Conservation (phyloP, 805 yeast genomes). For the Ogataea wickerhamii region DNA sequence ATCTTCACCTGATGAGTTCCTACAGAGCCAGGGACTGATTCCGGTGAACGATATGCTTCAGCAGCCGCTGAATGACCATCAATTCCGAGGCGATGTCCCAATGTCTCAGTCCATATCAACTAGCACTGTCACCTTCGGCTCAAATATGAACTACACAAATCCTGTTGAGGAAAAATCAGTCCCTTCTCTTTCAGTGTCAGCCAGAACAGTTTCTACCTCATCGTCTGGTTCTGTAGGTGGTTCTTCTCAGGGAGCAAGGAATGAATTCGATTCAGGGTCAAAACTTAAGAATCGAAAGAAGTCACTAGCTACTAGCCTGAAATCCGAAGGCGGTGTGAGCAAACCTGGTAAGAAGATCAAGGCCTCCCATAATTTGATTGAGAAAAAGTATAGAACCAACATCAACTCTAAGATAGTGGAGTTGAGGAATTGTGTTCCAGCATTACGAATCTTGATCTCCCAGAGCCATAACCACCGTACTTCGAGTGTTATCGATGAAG, state of each 20-base stretch:
- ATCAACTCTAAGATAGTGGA: slow-evolving; percentile 71
- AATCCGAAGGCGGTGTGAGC: slow-evolving; percentile 7
- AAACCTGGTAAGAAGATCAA: slow-evolving; percentile 43
- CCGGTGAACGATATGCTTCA: slow-evolving; percentile 1
- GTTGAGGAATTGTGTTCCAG: slow-evolving; percentile 75
- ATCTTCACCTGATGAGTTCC: slow-evolving; percentile 36
- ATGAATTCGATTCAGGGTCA: slow-evolving; percentile 1
- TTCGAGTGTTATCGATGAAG: slow-evolving; percentile 30
- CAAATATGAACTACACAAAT: slow-evolving; percentile 2
- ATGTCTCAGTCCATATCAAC: slow-evolving; percentile 30
- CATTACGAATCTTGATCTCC: slow-evolving; percentile 49
- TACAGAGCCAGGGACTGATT: slow-evolving; percentile 15
- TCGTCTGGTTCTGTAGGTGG: slow-evolving; percentile 1
- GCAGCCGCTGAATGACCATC: slow-evolving; percentile 1
- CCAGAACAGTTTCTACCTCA: slow-evolving; percentile 16
- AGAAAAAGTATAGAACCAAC: slow-evolving; percentile 76
- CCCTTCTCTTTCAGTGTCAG: slow-evolving; percentile 13
- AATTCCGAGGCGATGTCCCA: slow-evolving; percentile 17
- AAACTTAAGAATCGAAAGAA: slow-evolving; percentile 6
- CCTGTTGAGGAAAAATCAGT: slow-evolving; percentile 1
- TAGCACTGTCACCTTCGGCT: slow-evolving; percentile 27
- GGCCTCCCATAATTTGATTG: slow-evolving; percentile 77
- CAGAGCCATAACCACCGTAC: slow-evolving; percentile 38
- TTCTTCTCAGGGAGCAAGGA: slow-evolving; percentile 4
- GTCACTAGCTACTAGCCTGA: slow-evolving; percentile 7